Conservation (phyloP, 176 grass and related monocot genomes). For the Oryza glumipatula region DNA sequence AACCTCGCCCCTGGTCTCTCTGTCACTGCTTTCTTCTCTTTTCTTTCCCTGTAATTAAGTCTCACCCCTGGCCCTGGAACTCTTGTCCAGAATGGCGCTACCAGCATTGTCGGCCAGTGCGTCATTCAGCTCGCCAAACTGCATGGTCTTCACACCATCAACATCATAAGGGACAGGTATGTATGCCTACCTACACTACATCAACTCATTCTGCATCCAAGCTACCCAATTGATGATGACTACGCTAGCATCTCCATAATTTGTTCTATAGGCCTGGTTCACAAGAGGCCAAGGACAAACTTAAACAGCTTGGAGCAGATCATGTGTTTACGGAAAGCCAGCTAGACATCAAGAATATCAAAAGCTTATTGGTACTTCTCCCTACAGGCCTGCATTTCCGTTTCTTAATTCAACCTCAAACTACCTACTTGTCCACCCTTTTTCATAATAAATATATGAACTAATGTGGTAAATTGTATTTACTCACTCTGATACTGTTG, state of each 20-base stretch:
- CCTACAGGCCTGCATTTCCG: neutral
- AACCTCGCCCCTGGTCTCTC: slow-evolving; percentile 69
- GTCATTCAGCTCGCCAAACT: slow-evolving; percentile 83
- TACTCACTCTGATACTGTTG: neutral
- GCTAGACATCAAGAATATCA: slow-evolving; percentile 79
- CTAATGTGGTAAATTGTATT: neutral
- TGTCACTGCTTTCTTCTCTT: no score
- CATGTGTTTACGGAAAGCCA: slow-evolving; percentile 27
- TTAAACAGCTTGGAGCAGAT: neutral
- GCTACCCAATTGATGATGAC: neutral
- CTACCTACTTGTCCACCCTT: neutral
- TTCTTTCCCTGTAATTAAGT: no score
- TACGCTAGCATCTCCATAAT: neutral
- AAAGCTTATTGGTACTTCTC: slow-evolving; percentile 73
- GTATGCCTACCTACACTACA: neutral
- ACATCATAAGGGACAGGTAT: slow-evolving; percentile 93
- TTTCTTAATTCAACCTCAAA: neutral
- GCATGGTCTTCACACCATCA: slow-evolving; percentile 68
- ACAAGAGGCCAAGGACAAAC: neutral
- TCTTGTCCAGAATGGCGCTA: slow-evolving; percentile 88
- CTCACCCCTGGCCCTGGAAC: neutral
- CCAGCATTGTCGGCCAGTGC: slow-evolving; percentile 87
- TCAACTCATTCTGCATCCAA: neutral
- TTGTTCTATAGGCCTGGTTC: neutral
- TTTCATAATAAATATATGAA: neutral